Conservation (phyloP, 352 stramenopile genomes). For the Globisporangium splendens region DNA sequence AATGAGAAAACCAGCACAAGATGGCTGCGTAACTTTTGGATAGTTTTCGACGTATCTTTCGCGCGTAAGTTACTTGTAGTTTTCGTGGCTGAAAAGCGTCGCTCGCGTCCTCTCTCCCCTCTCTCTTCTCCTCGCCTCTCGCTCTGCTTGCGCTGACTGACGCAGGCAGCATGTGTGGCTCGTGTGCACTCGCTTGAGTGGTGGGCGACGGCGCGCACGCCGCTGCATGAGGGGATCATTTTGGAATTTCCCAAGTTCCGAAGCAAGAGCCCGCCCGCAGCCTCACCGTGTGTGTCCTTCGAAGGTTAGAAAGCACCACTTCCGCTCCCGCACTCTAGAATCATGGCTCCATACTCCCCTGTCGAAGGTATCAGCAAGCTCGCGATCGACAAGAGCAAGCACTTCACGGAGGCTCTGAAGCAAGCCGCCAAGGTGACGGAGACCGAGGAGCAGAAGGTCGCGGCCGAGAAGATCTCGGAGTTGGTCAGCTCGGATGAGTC, state of each 20-base stretch:
- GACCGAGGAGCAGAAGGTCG: conserved; percentile 74
- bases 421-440: conserved; percentile 65
- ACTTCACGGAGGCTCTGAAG: conserved; percentile 83
- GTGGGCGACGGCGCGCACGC: not conserved
- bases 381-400: conserved; percentile 88
- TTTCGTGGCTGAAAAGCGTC: no score
- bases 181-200: not conserved
- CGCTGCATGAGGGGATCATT: conserved; percentile 34
- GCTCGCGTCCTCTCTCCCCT: no score
- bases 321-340: conserved; percentile 7
- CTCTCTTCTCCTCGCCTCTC: no score
- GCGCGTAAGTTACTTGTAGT: no score
- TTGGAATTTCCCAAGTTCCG: conserved; percentile 76
- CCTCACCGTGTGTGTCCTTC: conserved; percentile 7
- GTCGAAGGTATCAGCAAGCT: conserved; percentile 82
- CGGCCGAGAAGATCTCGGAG: conserved; percentile 84
- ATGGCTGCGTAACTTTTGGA: no score
- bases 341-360: conserved; percentile 81
- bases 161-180: no score
- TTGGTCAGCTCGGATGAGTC: conserved; percentile 67
- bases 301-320: conserved; percentile 8
- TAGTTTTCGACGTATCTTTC: no score
- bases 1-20: no score
- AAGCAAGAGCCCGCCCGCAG: conserved; percentile 23
- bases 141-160: no score